Base-by-base conservation (phyloP, 331 rosid species). In the Ulmus americana region DNA sequence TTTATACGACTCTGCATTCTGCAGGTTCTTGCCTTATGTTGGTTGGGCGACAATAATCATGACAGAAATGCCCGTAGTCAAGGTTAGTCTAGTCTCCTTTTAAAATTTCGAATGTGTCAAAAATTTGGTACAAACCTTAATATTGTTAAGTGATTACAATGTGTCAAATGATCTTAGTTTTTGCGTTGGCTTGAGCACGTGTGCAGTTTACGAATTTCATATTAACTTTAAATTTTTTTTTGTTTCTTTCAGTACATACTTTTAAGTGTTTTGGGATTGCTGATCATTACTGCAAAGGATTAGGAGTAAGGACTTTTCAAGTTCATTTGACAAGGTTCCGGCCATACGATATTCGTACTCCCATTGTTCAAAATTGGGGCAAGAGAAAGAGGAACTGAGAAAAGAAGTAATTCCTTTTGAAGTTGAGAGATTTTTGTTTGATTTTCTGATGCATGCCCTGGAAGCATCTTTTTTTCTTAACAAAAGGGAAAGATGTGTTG, bases 41-140 rank as follows among this genome's bases (percentile, higher is more conserved):
- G 95, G 90, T 15, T 84, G 79, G 77, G 60, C 48, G 49, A 77
- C 86, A 12, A 80, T 86, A 22, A 64, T 84, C 70, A 69, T 82
- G 84, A 80, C 84, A 10, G 86, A 86, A 9, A 74, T 58, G 54
- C 95, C 95, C 15, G 48, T 74, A 13, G 39, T 86, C 68, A 80
- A 84, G 95, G 90, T 86, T 39, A 63, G 83, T 39, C 35, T 39
- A 59, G 83, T 15, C 35, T 47, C 48, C 22, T 45, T 10, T 47
- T 13, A 14, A 43, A 42, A 14, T 10, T 43, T 28, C 3, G n/a
- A 10, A 13, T n/a, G 1, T 28, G 6, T 59, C 65, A 28, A 5
- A 59, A 14, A 41, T 43, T 28, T 28, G 2, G 3, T 28, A 28
- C 35, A 28, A 28, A 28, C 35, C 35, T 28, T 28, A 28, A 28